These are phyloP conservation scores for Nitzschia sp. DNA, from an alignment of 108 stramenopile genomes.

Conservation along the genomic window DNA sequence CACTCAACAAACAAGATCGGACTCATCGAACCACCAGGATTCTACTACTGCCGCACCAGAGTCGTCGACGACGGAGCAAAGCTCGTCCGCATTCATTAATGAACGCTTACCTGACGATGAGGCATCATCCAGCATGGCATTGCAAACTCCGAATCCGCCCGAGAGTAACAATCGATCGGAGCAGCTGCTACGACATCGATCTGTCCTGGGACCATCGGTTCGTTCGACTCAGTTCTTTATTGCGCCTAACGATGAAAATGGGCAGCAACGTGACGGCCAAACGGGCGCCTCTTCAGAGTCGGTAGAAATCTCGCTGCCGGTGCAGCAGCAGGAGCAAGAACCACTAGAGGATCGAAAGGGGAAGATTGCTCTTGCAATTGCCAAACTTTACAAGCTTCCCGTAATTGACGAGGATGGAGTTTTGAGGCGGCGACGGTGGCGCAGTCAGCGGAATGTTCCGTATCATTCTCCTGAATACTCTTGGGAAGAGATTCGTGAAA, in stretches of 20 bases:
- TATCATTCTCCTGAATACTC: conserved; percentile 16
- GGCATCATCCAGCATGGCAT: too few species aligned
- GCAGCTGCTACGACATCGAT: background rate
- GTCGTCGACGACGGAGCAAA: background rate
- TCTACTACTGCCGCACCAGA: background rate
- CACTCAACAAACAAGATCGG: background rate
- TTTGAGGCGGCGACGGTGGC: conserved; percentile 9
- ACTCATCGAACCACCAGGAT: background rate
- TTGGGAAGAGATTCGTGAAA: conserved; percentile 16
- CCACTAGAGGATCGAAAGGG: conserved; percentile 18
- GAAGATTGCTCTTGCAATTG: conserved; percentile 70
- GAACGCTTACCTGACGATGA: background rate
- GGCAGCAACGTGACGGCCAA: background rate
- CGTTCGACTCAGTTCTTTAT: background rate
- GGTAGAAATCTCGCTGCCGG: background rate
- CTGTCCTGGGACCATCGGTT: background rate
- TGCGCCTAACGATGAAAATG: background rate
- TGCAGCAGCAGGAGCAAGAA: background rate
- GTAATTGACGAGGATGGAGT: conserved; percentile 34
- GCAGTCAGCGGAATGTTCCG: background rate
- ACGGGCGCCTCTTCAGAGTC: background rate
- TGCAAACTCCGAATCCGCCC: too few species aligned
- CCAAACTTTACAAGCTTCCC: conserved; percentile 61
- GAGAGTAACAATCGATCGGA: too few species aligned
- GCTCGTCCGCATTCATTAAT: background rate